Evolutionary conservation across 495 filamentous ascomycete species (phyloP), one percentile per base, ranked within the genome.

Genomic region (Podospora conica): DNA sequence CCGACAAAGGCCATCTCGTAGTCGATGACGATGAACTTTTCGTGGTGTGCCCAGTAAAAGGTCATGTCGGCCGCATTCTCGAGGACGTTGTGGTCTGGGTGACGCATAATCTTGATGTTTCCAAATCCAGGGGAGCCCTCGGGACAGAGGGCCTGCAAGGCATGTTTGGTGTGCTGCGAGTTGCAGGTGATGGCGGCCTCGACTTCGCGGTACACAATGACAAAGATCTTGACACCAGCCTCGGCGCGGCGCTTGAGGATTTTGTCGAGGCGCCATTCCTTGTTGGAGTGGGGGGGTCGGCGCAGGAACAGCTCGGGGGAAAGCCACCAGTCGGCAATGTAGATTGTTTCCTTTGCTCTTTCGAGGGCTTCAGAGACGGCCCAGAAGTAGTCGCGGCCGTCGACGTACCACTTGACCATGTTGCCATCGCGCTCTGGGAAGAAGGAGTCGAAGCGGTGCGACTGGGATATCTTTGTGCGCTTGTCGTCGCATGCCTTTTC

Each of bases 1-100:
- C 94, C 94, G 65, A 96, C 92, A 70, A 97, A 98, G 20, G 92
- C 94, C 66, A 94, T 71, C 20, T 85, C 84, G 76, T 96, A 96
- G 77, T 98, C 94, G 61, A 97, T 89, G 29, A 98, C 91, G 61
- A 97, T 87, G 77, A 97, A 91, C 71, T 98, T 98, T 73, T 98
- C 94, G 74, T 98, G 94, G 74, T 98, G 94, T 0, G 94, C 94
- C 94, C 94, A 98, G 78, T 97, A 97, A 72, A 97, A 91, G 0
- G 92, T 97, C 93, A 96, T 96, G 66, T 98, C 94, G 9, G 91
- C 91, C 1, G 87, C 91, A 74, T 98, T 97, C 70, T 96, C 92
- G 53, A 98, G 85, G 33, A 96, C 84, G 69, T 96, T 96, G 76
- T 98, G 94, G 74, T 98, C 94, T 2, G 94, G 94, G 77, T 98